Evolutionary conservation across 2,329 filamentous ascomycete genomes (phyloP).

Genomic region (Diaporthe longicolla): DNA sequence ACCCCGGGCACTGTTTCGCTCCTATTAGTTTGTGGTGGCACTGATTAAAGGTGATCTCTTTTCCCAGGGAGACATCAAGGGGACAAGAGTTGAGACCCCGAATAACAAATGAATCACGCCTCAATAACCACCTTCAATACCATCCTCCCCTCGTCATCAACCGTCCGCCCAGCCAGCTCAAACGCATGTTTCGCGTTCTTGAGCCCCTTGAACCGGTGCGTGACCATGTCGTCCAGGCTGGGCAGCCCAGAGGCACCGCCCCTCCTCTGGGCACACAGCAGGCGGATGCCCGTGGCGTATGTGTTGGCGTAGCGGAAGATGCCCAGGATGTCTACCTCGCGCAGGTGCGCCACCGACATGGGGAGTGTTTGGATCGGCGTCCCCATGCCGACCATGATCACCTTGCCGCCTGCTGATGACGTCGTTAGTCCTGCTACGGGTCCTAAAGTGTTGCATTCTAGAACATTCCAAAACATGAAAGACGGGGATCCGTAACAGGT

Average conservation of each 20-base stretch:
- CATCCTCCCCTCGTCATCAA: constrained; percentile 76
- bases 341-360: constrained; percentile 78
- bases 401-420: constrained; percentile 80
- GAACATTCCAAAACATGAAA: too few species aligned
- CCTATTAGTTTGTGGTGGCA: not conserved
- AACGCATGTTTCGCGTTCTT: constrained; percentile 75
- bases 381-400: constrained; percentile 86
- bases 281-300: constrained; percentile 77
- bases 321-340: constrained; percentile 84
- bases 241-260: constrained; percentile 65
- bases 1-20: not conserved
- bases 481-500: too few species aligned
- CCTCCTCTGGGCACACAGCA: constrained; percentile 64
- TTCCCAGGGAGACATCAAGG: not conserved
- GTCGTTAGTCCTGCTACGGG: too few species aligned
- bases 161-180: constrained; percentile 77
- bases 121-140: constrained; percentile 81
- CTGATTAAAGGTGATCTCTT: not conserved
- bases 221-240: constrained; percentile 79
- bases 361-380: constrained; percentile 82
- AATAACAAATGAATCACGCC: constrained; percentile 51
- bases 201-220: constrained; percentile 78
- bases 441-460: too few species aligned
- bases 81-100: not conserved
- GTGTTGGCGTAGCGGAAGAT: constrained; percentile 85